phyloP scores from a whole-genome alignment of 345 rosid species.

The Eucalyptus tenuipes region DNA sequence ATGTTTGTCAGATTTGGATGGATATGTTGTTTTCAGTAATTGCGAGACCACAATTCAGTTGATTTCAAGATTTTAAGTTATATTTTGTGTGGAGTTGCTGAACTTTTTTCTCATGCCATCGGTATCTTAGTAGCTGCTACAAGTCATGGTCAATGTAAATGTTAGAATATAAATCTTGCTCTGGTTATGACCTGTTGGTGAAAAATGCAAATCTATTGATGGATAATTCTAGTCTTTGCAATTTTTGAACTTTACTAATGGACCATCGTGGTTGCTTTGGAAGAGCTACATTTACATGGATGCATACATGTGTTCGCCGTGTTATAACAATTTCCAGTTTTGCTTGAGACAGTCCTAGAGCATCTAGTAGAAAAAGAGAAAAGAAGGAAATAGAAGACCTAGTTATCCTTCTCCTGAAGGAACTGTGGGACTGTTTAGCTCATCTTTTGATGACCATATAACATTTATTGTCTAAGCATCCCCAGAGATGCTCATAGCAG shows the following conservation, averaged over 20 bases:
- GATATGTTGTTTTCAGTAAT: background rate
- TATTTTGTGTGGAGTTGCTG: background rate
- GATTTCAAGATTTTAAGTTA: background rate
- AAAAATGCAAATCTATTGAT: background rate
- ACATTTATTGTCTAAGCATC: background rate
- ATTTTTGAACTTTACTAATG: background rate
- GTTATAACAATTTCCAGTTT: background rate
- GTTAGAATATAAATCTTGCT: background rate
- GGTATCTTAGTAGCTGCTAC: background rate
- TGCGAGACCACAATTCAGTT: background rate
- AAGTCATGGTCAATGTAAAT: background rate
- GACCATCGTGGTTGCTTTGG: background rate
- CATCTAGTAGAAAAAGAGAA: background rate
- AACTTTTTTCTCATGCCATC: background rate
- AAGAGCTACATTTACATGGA: background rate
- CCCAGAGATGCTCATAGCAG: background rate
- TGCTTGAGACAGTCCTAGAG: background rate
- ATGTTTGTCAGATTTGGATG: background rate
- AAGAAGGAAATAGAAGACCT: background rate
- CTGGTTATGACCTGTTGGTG: background rate
- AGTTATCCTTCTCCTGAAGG: background rate
- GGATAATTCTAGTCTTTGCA: background rate
- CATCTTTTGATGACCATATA: background rate
- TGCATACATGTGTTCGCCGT: background rate
- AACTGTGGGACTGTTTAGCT: background rate